Base-by-base conservation (phyloP, 2,329 filamentous ascomycete genomes). In the Botrytis pseudocinerea region DNA sequence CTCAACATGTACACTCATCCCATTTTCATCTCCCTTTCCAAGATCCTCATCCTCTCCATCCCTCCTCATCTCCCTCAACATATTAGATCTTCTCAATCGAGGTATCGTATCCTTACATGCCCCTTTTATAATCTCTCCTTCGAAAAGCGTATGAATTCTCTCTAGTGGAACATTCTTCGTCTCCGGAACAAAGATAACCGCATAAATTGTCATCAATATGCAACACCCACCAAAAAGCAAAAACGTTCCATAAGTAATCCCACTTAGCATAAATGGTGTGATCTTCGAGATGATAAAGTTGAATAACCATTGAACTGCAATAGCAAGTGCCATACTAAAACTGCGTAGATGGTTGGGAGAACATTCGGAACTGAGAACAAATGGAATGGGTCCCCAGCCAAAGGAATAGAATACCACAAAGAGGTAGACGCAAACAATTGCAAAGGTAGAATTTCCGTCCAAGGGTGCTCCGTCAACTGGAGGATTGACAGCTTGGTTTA, bases 301-400 rank as follows among this genome's bases (percentile, higher is more conserved):
- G 82, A 93, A 92, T 2, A 93, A 82, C 90, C 90, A 92, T 78
- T 93, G 90, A 0, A 88, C 91, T 1, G 88, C 89, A 0, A 91
- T 90, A 0, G 86, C 90, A 59, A 92, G 85, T 4, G 90, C 86
- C 44, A 86, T 83, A 14, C 85, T 85, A 6, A 83, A 80, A 69
- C 87, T 85, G 20, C 86, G 83, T 64, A 88, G 84, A 9, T 86
- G 81, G 0, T 82, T 84, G 0, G 86, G 85, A 76, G 88, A 88
- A 84, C 93, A 93, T 81, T 93, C 91, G 22, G 86, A 87, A 20
- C 91, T 86, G 78, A 92, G 89, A 78, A 92, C 89, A 90, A 91
- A 93, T 81, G 89, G 91, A 20, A 89, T 89, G 0, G 89, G 89
- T 0, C 90, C 90, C 90, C 91, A 92, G 18, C 87, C 87, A 63